Base-by-base conservation (phyloP, 768 basidiomycete species). In the Albatrellus ellisii region DNA sequence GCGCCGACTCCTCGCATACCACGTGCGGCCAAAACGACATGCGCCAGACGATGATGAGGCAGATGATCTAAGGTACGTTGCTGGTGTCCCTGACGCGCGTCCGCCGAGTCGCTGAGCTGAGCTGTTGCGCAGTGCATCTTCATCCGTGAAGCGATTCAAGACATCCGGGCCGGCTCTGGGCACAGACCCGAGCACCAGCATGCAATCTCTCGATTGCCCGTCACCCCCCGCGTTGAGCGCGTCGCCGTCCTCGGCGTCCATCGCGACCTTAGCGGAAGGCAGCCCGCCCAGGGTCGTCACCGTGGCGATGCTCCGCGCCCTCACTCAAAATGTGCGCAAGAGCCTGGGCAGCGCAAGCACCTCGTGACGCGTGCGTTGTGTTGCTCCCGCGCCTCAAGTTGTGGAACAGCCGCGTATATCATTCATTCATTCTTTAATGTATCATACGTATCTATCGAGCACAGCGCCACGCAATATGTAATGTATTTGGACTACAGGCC, bases 271-370 rank as follows among this genome's bases (percentile, higher is more conserved):
- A 22, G 44, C 27, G 25, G 45, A 36, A 20, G 47, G 49, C 10
- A 43, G 36, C 17, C 26, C 39, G 1, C 38, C 35, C 11, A 31
- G 35, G 28, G 38, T 40, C 14, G 26, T 51, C 12, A 51, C 50
- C 3, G 46, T 48, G 6, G 44, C 47, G 26, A 51, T 51, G 50
- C 50, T 51, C 4, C 50, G 50, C 26, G 43, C 50, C 4, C 32
- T 49, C 33, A 36, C 44, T 12, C 31, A 38, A 26, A 46, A 42
- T 21, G 47, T 49, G n/a, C n/a, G n/a, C n/a, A n/a, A n/a, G n/a
- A n/a, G n/a, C n/a, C n/a, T n/a, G n/a, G n/a, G n/a, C n/a, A n/a
- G n/a, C n/a, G n/a, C n/a, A n/a, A n/a, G n/a, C n/a, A n/a, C n/a
- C n/a, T n/a, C n/a, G n/a, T n/a, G n/a, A n/a, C n/a, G n/a, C n/a